Base-by-base conservation (phyloP, 257 asterid species). In the Solanum okadae region DNA sequence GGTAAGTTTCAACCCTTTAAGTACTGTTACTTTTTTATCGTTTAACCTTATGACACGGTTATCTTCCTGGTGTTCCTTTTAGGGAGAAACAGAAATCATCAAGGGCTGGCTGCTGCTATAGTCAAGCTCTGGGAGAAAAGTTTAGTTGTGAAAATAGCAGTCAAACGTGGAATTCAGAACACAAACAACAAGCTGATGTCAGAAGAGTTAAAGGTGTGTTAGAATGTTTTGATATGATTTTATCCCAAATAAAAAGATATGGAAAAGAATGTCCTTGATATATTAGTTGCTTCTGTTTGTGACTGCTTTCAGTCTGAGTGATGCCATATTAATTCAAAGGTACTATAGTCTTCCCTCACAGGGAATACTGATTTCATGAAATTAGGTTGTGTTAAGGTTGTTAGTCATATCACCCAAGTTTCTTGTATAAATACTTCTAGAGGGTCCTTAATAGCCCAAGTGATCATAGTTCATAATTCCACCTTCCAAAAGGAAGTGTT, bases 31-130 rank as follows among this genome's bases (percentile, higher is more conserved):
- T 18, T 15, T 42, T 18, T 82, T 82, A 10, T 52, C 65, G 15
- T 29, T 67, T 35, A 37, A 15, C 88, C 77, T 86, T 20, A 90
- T 42, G 88, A 79, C 61, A 78, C 12, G 68, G 85, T 71, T 75
- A 85, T 79, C 65, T 77, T 40, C 87, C 85, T 87, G 12, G 77
- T 89, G 84, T 23, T 72, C 70, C 49, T 87, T 89, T 78, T 75
- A 97, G 99, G 99, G 87, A 96, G 99, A 91, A 97, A 97, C 56
- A 96, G 99, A 91, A 92, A 97, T 77, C 99, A 97, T 93, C 99
- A 97, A 91, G 99, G 99, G 87, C 90, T 97, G 91, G 99, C 99
- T 86, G 88, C 90, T 89, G 92, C 99, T 63, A 95, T 96, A 90
- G 77, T 97, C 92, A 94, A 95, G 94, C 98, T 97, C 86, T 97